Percentiles rank a stretch among this genome's conserved stretches.
These are phyloP conservation scores for Hymenoscyphus occultus DNA, from an alignment of 2,329 filamentous ascomycete genomes.

Conservation along the genomic window DNA sequence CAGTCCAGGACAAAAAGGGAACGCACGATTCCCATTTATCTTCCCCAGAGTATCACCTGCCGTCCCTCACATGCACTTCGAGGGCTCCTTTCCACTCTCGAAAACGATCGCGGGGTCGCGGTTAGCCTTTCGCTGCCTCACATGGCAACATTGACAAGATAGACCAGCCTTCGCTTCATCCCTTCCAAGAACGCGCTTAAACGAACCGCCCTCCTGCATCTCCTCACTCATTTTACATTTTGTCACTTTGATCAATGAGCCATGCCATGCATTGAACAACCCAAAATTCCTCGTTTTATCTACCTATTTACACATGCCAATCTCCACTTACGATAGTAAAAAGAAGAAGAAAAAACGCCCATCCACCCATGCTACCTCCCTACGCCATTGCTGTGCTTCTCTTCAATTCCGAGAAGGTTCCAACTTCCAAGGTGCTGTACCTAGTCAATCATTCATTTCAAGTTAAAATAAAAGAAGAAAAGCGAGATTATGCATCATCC, in stretches of 20 bases:
- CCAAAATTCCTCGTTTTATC: background rate
- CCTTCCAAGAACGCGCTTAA: no score
- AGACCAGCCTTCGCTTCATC: no score
- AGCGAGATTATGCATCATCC: background rate
- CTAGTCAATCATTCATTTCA: background rate
- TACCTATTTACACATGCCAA: background rate
- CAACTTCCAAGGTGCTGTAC: background rate
- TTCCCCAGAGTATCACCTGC: no score
- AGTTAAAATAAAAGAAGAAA: background rate
- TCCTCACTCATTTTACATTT: no score
- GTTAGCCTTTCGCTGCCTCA: no score
- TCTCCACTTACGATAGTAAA: background rate
- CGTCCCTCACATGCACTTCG: no score
- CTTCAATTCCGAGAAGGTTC: background rate
- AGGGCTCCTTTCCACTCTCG: no score
- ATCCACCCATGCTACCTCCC: conserved; percentile 1
- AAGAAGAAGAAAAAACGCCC: background rate
- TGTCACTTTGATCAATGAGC: background rate
- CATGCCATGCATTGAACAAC: no score
- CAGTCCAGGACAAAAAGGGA: no score
- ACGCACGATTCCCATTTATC: no score
- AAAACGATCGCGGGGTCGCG: no score
- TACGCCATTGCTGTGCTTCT: background rate
- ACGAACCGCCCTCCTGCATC: background rate
- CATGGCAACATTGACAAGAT: no score